Evolutionary conservation across 768 basidiomycete genomes (phyloP).

Genomic region (Phylloporus arenicola): DNA sequence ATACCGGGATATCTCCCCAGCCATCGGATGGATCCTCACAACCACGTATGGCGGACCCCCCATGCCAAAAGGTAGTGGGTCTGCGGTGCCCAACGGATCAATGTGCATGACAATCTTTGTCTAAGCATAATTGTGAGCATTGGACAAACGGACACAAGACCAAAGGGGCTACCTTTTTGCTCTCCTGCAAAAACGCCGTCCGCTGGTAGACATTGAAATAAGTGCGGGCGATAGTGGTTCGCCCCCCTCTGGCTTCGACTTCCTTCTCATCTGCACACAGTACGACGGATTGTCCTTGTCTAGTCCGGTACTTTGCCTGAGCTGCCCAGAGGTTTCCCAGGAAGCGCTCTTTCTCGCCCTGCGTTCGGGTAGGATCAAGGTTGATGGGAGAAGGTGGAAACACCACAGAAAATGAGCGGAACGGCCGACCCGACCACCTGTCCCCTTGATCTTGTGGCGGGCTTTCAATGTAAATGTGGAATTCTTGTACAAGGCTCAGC

Average conservation of each 20-base stretch:
- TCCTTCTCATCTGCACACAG: constrained; percentile 68
- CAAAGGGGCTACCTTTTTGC: constrained; percentile 58
- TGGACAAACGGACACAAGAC: constrained; percentile 1
- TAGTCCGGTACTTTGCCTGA: constrained; percentile 76
- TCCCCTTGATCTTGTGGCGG: constrained; percentile 80
- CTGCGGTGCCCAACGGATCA: constrained; percentile 68
- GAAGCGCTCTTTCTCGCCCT: constrained; percentile 73
- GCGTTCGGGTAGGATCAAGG: constrained; percentile 59
- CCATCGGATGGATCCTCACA: constrained; percentile 77
- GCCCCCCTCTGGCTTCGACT: constrained; percentile 62
- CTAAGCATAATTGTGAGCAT: constrained; percentile 35
- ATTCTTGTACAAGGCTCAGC: constrained; percentile 46
- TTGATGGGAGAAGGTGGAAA: constrained; percentile 64
- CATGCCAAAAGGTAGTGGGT: constrained; percentile 72
- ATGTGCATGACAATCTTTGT: constrained; percentile 87
- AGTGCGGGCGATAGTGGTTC: constrained; percentile 64
- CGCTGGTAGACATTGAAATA: constrained; percentile 88
- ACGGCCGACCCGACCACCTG: constrained; percentile 82
- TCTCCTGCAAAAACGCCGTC: constrained; percentile 70
- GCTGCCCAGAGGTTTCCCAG: constrained; percentile 85
- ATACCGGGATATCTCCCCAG: constrained; percentile 77
- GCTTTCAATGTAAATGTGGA: constrained; percentile 79
- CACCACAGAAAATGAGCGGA: constrained; percentile 74
- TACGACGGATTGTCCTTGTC: constrained; percentile 66
- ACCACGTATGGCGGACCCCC: constrained; percentile 69